Conservation (phyloP, 306 rosid species). For the Clitoria ternatea region DNA sequence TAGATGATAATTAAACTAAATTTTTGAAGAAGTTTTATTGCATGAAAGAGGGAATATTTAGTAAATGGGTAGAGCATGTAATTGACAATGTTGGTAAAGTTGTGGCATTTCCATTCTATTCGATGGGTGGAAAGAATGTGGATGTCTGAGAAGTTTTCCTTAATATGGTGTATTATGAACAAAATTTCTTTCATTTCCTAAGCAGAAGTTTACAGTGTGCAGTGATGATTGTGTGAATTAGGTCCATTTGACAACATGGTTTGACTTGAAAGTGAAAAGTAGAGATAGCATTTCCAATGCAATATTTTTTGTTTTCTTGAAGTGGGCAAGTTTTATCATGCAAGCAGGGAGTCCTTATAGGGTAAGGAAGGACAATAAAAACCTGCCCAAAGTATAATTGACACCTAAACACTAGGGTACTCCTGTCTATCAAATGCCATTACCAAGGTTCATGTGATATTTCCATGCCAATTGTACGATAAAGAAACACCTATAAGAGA, state of each 20-base stretch:
- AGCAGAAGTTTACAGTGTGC: constrained; percentile 4
- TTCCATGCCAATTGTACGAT: constrained; percentile 5
- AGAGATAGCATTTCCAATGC: constrained; percentile 29
- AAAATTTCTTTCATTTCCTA: constrained; percentile 17
- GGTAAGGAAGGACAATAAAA: constrained; percentile 20
- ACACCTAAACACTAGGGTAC: constrained; percentile 20
- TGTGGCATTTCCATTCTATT: not conserved
- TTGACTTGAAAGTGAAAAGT: constrained; percentile 24
- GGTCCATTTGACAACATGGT: constrained; percentile 22
- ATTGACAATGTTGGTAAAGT: not conserved
- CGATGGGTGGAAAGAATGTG: constrained; percentile 11
- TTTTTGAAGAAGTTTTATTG: no score
- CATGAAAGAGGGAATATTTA: no score
- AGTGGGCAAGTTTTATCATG: not conserved
- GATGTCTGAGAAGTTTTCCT: not conserved
- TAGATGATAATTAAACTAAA: no score
- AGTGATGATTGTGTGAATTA: constrained; percentile 20
- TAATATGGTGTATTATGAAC: not conserved
- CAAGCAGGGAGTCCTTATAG: not conserved
- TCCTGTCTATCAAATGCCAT: constrained; percentile 13
- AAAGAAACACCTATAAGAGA: not conserved
- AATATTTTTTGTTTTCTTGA: not conserved
- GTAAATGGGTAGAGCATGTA: no score
- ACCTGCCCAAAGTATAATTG: constrained; percentile 11
- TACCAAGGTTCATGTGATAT: not conserved